Evolutionary conservation across 768 basidiomycete genomes (phyloP), one percentile per base, ranked within the genome.

Genomic region (Lepiota subincarnata): DNA sequence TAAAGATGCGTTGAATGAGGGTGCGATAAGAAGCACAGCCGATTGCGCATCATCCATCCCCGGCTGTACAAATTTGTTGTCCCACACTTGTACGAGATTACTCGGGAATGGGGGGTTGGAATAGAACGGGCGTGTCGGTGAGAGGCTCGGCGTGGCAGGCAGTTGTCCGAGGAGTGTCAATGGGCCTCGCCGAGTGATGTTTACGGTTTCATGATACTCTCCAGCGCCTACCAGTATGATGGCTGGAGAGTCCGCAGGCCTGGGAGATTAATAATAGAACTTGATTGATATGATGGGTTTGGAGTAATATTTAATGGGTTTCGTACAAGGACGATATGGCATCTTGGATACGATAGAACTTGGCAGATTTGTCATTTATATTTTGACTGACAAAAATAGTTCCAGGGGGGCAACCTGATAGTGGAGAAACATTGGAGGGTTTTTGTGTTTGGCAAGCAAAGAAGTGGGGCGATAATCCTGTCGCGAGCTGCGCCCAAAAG

Each of bases 191-290:
- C 82, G 70, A 0, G 82, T 78, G 16, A 87, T 68, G 48, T 82
- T 84, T 4, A 87, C 60, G 0, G 73, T 75, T 65, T 86, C 84
- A 45, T 77, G 74, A 55, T 86, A 87, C 45, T 77, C 71, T 6
- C 86, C 86, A 50, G 69, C 67, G 0, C 72, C 84, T 36, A 87
- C 71, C 22, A 86, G 75, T 35, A 87, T 82, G 1, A 69, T 69
- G 0, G 72, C 77, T 3, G 55, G 24, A 3, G 71, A 74, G 6
- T 65, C 60, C 22, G 70, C 59, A 0, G 78, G 73, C 16, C 83
- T 86, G 34, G 18, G 22, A 20, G 42, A 37, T 34, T 26, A 53
- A 31, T 26, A 53, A 31, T 14, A 6, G 11, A n/a, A 35, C 12
- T 34, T 8, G 10, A 47, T 6, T 26, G 8, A 5, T 6, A 34